Base-by-base conservation (phyloP, 345 rosid species). In the Salix caprea region DNA sequence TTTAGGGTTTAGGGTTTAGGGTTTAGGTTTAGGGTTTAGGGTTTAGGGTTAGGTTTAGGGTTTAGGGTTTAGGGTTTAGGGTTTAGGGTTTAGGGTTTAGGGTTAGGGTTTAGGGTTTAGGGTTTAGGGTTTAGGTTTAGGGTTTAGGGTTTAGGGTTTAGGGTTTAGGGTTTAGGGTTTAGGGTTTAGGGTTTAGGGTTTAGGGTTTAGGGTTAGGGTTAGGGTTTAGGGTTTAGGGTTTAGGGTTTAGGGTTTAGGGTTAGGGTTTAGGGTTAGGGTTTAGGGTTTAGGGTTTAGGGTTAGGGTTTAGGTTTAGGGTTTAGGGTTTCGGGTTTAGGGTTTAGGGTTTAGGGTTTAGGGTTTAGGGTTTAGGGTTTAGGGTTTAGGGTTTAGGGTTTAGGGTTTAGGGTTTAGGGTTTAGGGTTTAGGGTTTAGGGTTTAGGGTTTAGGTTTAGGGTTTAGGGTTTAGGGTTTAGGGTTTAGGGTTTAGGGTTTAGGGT, bases 1-100 rank as follows among this genome's bases (percentile, higher is more conserved):
- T n/a, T n/a, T n/a, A n/a, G n/a, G 79, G 60, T 37, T 74, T 69
- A 70, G 74, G 79, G 74, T 69, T 69, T 69, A 42, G 79, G 79
- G 69, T 73, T 77, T 56, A 44, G 79, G 74, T 52, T 69, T 24
- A 19, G 74, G 79, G 40, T 70, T 60, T 58, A 10, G 74, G 74
- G 66, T 69, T 76, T 34, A 9, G 73, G n/a, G n/a, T n/a, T n/a
- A n/a, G 74, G 50, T 60, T 76, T 34, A 26, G 73, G 78, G 28
- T 67, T 75, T 28, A 23, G 77, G 77, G 28, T 75, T 75, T 68
- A 18, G 14, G 73, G 79, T 28, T 69, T 76, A 18, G 42, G 73
- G 79, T 66, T 70, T 77, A 21, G n/a, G 62, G 78, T 34, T 67
- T 76, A 50, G 52, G 72, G 79, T 40, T 69, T 76, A 52, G 37